Evolutionary conservation across 768 basidiomycete genomes (phyloP).

Genomic region (Rhodotorula taiwanensis): DNA sequence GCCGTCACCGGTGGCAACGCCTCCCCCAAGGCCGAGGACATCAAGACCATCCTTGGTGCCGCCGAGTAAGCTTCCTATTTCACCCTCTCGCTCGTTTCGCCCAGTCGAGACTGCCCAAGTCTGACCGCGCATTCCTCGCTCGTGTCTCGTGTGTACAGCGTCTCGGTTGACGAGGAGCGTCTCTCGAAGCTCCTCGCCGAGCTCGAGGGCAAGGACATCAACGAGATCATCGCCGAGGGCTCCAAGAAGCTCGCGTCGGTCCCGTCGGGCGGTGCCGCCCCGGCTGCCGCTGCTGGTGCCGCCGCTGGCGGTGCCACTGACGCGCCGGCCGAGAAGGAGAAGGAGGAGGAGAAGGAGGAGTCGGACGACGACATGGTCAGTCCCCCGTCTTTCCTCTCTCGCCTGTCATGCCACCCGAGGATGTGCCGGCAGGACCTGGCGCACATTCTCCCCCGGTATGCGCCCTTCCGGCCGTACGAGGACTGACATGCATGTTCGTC

Average conservation of each 20-base stretch:
- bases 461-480: too few species aligned
- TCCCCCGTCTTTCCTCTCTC: background rate
- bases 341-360: constrained; percentile 26
- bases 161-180: constrained; percentile 77
- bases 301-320: constrained; percentile 60
- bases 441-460: too few species aligned
- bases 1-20: constrained; percentile 90
- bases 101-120: background rate
- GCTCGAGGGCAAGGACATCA: constrained; percentile 81
- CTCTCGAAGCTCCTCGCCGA: constrained; percentile 78
- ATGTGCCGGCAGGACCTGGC: constrained; percentile 46
- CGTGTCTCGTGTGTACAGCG: constrained; percentile 46
- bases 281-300: constrained; percentile 52
- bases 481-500: constrained; percentile 38
- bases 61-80: constrained; percentile 52
- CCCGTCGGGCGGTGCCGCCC: constrained; percentile 74
- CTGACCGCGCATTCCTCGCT: background rate
- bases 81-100: background rate
- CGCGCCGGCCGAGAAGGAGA: constrained; percentile 72
- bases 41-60: constrained; percentile 75
- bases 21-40: constrained; percentile 72
- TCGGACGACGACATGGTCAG: background rate
- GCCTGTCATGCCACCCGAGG: too few species aligned
- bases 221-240: constrained; percentile 86
- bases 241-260: constrained; percentile 91